Base-by-base conservation (phyloP, 306 rosid genomes). In the Cucurbita argyrosperma region DNA sequence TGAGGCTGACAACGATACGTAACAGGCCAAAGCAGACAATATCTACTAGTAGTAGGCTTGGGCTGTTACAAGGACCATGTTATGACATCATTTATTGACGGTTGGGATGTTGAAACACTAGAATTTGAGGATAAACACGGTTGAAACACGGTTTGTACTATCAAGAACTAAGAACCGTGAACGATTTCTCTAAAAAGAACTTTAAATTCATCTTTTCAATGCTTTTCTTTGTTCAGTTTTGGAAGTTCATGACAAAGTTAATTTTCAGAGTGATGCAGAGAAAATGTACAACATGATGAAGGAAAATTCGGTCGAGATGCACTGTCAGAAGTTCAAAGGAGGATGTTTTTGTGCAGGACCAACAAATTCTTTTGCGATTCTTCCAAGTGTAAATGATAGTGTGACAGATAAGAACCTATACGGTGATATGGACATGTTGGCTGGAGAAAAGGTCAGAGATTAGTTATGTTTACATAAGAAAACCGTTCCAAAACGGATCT, bases 231-330 rank as follows among this genome's bases (percentile, higher is more conserved):
- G 11, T 14, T 14, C 37, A 47, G 0, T 76, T 69, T 46, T 46
- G 35, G 30, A 54, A 58, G 59, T 74, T 51, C n/a, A 63, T 64
- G 14, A 60, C 61, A 8, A 65, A 72, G 72, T 71, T 39, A 35
- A n/a, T 79, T 76, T 68, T 76, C 83, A 94, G 99, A 82, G 75
- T 38, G 90, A 94, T 79, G 96, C 96, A 45, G 91, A 84, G 84
- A 87, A 79, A 83, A 68, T 87, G 94, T 84, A 79, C 80, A 85
- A 79, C 85, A 77, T 84, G 55, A 68, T 94, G 43, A 81, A 67
- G 86, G 80, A 70, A 76, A 74, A 69, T 85, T 74, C 97, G 66
- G 2, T 77, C 51, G 91, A 79, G 42, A 82, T 60, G 49, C 72
- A 23, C 46, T 80, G 86, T 74, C 83, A 74, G 77, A 82, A 69